Conservation (phyloP, 177 flowering plant genomes). For the Tripterygium wilfordii region DNA sequence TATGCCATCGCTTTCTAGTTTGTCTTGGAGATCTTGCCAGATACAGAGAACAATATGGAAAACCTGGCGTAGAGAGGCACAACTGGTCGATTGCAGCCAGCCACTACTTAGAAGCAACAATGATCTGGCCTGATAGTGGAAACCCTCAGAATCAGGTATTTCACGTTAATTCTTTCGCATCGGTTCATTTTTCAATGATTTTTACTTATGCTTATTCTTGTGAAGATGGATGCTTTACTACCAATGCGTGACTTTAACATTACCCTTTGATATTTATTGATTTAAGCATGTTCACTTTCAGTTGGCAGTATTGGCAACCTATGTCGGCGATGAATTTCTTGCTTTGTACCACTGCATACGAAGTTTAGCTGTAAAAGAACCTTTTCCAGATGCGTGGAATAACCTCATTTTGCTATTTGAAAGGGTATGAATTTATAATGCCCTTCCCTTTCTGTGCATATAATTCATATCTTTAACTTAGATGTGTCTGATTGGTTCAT, state of each 20-base stretch:
- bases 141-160: constrained; percentile 88
- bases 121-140: constrained; percentile 76
- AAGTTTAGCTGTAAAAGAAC: constrained; percentile 79
- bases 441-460: not conserved
- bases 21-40: constrained; percentile 93
- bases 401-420: constrained; percentile 74
- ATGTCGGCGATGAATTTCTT: constrained; percentile 71
- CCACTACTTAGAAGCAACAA: constrained; percentile 62
- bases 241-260: too few relatives aligned
- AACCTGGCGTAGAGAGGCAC: constrained; percentile 22
- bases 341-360: constrained; percentile 78
- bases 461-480: not conserved
- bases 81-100: constrained; percentile 70
- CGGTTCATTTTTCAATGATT: not conserved
- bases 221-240: not conserved
- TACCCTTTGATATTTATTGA: too few relatives aligned
- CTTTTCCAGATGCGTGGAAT: constrained; percentile 80
- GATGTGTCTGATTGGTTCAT: not conserved
- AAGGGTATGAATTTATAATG: constrained; percentile 39
- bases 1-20: constrained; percentile 70
- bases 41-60: constrained; percentile 56
- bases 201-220: not conserved
- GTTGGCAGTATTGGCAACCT: constrained; percentile 83
- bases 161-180: not conserved
- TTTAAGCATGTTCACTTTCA: constrained; percentile 19